A percentile compares a stretch with the other conserved stretches of the same genome.
Evolutionary conservation across 1,284 basidiomycete species (phyloP).

Genomic region (Trichosporon asahii): DNA sequence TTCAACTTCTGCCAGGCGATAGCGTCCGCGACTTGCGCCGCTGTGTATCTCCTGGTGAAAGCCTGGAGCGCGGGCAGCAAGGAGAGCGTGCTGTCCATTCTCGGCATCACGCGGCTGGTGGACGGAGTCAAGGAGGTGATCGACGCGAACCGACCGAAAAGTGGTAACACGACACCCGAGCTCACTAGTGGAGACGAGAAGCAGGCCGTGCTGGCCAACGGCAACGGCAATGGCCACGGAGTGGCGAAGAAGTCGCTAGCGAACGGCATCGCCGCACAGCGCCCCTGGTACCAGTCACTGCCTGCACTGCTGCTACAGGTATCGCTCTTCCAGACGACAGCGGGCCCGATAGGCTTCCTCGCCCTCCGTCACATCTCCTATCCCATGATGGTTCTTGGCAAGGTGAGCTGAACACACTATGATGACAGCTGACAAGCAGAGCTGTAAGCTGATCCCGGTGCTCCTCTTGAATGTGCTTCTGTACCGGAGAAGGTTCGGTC

Average conservation of each 20-base stretch:
- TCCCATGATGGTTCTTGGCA: slow-evolving; percentile 96
- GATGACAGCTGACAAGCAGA: slow-evolving; percentile 48
- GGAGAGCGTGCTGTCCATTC: slow-evolving; percentile 19
- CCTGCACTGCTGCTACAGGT: slow-evolving; percentile 68
- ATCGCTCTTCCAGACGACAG: slow-evolving; percentile 81
- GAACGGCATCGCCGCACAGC: slow-evolving; percentile 23
- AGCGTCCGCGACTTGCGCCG: slow-evolving; percentile 72
- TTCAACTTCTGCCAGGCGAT: slow-evolving; percentile 83
- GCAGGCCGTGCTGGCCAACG: background rate
- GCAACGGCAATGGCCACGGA: background rate
- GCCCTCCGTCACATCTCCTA: slow-evolving; percentile 94
- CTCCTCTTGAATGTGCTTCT: slow-evolving; percentile 58
- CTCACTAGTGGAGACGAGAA: background rate
- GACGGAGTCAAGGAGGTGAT: slow-evolving; percentile 1
- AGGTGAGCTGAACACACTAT: slow-evolving; percentile 52
- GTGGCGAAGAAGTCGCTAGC: background rate
- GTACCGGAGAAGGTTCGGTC: slow-evolving; percentile 83
- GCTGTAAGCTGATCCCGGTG: slow-evolving; percentile 77
- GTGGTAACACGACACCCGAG: slow-evolving; percentile 22
- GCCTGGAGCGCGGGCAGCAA: slow-evolving; percentile 25
- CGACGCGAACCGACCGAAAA: slow-evolving; percentile 32
- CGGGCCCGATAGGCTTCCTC: slow-evolving; percentile 92
- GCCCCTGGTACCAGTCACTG: slow-evolving; percentile 38
- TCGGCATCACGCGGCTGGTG: slow-evolving; percentile 33
- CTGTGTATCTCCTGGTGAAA: slow-evolving; percentile 68